Conservation (phyloP, 2,329 filamentous ascomycete genomes). For the Aspergillus versicolor region DNA sequence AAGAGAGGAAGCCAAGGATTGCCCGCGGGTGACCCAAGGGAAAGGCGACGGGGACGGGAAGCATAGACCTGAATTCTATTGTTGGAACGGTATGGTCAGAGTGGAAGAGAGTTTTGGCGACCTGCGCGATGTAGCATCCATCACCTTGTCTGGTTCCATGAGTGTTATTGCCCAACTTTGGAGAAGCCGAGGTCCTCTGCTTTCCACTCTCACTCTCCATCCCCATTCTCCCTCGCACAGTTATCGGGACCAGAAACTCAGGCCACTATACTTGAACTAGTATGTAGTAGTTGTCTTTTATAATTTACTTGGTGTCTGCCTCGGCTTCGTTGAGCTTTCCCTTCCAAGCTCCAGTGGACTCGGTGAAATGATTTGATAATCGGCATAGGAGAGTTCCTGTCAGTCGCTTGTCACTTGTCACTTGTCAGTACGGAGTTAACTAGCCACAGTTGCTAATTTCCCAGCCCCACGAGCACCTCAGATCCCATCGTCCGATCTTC, state of each 20-base stretch:
- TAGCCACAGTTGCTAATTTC: neutral
- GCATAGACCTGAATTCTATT: neutral
- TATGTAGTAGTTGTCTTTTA: neutral
- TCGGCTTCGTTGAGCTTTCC: too few relatives aligned
- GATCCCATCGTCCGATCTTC: neutral
- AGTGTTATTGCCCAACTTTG: neutral
- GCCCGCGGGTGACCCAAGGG: neutral
- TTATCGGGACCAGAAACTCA: neutral
- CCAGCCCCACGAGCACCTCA: neutral
- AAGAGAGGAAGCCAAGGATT: neutral
- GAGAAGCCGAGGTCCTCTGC: neutral
- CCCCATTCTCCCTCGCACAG: too few relatives aligned
- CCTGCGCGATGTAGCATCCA: neutral
- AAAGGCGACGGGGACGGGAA: neutral
- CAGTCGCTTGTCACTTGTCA: too few relatives aligned
- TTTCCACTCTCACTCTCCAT: too few relatives aligned
- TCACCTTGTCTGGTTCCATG: neutral
- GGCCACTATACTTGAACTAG: neutral
- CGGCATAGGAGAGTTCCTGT: too few relatives aligned
- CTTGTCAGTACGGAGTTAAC: too few relatives aligned
- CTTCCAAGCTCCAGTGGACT: too few relatives aligned
- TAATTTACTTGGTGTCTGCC: too few relatives aligned
- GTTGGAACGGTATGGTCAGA: neutral
- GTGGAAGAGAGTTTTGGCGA: neutral
- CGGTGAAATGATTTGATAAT: too few relatives aligned